Base-by-base conservation (phyloP, 345 rosid species). In the Kernera saxatilis region DNA sequence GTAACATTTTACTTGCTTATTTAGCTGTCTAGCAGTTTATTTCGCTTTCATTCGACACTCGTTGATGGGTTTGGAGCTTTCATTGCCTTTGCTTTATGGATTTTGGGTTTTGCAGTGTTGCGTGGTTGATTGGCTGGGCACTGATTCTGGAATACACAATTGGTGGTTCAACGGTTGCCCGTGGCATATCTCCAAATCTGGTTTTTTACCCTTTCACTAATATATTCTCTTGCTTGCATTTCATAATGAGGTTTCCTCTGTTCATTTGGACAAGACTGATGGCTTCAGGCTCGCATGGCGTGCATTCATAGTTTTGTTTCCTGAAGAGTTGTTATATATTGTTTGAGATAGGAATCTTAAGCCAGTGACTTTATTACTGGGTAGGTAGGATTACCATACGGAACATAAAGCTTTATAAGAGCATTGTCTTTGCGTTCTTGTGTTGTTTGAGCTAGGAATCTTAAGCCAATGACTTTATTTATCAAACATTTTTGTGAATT, bases 91-190 rank as follows among this genome's bases (percentile, higher is more conserved):
- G 32, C 25, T 39, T 39, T 22, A 32, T 59, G 69, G 39, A 59
- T 35, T 59, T 23, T 56, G 43, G 45, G 27, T 26, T 10, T 12
- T 52, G 48, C 39, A 93, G 97, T 33, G 85, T 89, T 44, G 97
- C 97, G 6, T 93, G 98, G 98, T 69, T 93, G 84, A 79, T 89
- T 71, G 98, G 98, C 25, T 93, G 98, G 98, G 96, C 91, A 27
- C 64, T 93, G 70, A 84, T 93, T 67, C 81, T 93, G 27, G 98
- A 93, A 81, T 93, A 93, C 72, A 87, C 98, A 17, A 86, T 93
- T 64, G 96, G 97, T 54, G 97, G 98, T 45, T 79, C 98, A 17
- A 88, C 98, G 0, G 92, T 91, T 79, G 99, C 97, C 23, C 96
- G 96, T 51, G 96, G 96, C 83, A 84, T 90, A 77, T 82, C 96